Base-by-base conservation (phyloP, 2,329 filamentous ascomycete genomes). In the Pseudocercospora vitis region DNA sequence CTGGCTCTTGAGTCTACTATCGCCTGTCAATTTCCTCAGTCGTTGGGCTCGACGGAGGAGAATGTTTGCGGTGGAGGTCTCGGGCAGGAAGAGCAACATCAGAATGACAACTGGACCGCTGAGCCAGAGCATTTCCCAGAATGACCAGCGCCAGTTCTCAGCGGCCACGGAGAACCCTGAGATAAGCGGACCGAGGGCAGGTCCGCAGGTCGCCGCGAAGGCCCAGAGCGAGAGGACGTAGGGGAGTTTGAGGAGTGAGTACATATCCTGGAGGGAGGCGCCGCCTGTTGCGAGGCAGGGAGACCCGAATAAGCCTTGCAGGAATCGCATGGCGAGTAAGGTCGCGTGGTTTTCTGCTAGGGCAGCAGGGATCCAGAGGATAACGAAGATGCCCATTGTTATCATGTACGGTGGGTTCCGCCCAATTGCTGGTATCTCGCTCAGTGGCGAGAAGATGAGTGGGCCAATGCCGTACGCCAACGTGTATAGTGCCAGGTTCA, bases 341-440 rank as follows among this genome's bases (percentile, higher is more conserved):
- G 83, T 83, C 0, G 80, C 72, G 49, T 83, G 86, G 70, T 83
- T 86, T 39, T 79, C 70, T 3, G 82, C 81, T 0, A 88, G 68
- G 0, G 84, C 82, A 0, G 84, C 81, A 0, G 85, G 85, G n/a
- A 89, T 78, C 6, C 79, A 81, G 7, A 89, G 69, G 56, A 88
- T 78, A 42, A 86, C 81, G 66, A 88, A 89, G 19, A 89, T 72
- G 52, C 80, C 79, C 73, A 89, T 85, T 6, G 85, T 86, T 59
- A 80, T 67, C 28, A 87, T 80, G 68, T 89, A 89, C 3, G 86
- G 80, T 0, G 81, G 80, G 61, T 84, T 88, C 5, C 86, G 78
- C 2, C 87, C 86, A 48, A 88, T 79, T 42, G 77, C 65, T 0
- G 86, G 84, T 19, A 89, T 81, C 70, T 89, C 86, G 48, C 77